These are phyloP conservation scores for Hypoxylon sp. DNA, from an alignment of 2,329 filamentous ascomycete genomes.

Conservation along the genomic window DNA sequence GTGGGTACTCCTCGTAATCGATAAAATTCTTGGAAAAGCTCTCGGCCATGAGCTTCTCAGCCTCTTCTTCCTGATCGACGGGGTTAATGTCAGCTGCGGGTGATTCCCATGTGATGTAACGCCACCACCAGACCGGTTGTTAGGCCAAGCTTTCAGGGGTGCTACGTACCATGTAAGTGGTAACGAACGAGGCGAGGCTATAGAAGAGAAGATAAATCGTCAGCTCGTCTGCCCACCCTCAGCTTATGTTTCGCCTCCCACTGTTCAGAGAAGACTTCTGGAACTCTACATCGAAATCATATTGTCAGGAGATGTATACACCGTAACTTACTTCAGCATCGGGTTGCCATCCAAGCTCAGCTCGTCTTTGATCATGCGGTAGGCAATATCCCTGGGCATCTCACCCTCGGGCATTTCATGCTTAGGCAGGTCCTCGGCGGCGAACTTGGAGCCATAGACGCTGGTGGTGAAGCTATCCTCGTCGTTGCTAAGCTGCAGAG, in stretches of 20 bases:
- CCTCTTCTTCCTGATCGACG: slow-evolving; percentile 81
- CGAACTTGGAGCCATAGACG: slow-evolving; percentile 90
- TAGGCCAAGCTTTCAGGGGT: slow-evolving; percentile 14
- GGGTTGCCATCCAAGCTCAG: slow-evolving; percentile 91
- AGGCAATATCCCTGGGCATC: slow-evolving; percentile 94
- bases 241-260: slow-evolving; percentile 24
- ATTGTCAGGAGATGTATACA: slow-evolving; percentile 32
- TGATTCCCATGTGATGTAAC: slow-evolving; percentile 23
- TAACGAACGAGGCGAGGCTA: slow-evolving; percentile 92
- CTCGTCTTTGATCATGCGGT: slow-evolving; percentile 96
- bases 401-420: slow-evolving; percentile 89
- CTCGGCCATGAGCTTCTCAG: slow-evolving; percentile 94
- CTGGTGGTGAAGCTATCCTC: slow-evolving; percentile 76
- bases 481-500: slow-evolving; percentile 63
- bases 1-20: slow-evolving; percentile 87
- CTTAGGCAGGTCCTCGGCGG: slow-evolving; percentile 81
- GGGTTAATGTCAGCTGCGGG: slow-evolving; percentile 26
- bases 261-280: slow-evolving; percentile 12
- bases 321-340: slow-evolving; percentile 76
- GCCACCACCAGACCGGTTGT: slow-evolving; percentile 16
- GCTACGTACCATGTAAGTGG: slow-evolving; percentile 86
- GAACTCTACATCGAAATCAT: slow-evolving; percentile 11
- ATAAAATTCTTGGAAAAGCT: slow-evolving; percentile 96
- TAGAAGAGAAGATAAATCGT: slow-evolving; percentile 15
- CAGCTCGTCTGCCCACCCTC: slow-evolving; percentile 32